Percentiles rank a stretch among this genome's conserved stretches.
These are phyloP conservation scores for Takakia lepidozioides DNA, from an alignment of 225 moss, liverwort and hornwort species.

Conservation along the genomic window DNA sequence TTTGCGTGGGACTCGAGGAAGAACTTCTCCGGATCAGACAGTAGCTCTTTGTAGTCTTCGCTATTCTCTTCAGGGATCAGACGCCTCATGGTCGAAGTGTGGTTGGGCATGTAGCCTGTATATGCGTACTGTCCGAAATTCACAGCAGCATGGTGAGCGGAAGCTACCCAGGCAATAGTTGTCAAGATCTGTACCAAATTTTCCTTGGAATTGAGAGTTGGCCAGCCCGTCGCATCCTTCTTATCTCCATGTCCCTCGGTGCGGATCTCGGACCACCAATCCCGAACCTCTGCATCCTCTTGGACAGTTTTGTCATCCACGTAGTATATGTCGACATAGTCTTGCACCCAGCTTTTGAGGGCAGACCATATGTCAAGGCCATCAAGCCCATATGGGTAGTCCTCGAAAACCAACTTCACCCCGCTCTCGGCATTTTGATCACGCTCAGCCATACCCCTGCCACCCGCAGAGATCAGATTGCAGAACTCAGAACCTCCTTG, in stretches of 20 bases:
- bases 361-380: slow-evolving; percentile 63
- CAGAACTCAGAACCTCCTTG: too few species aligned
- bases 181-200: slow-evolving; percentile 33
- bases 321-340: slow-evolving; percentile 53
- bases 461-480: too few species aligned
- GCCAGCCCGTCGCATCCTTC: slow-evolving; percentile 53
- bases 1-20: slow-evolving; percentile 32
- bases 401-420: slow-evolving; percentile 56
- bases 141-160: slow-evolving; percentile 61
- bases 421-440: slow-evolving; percentile 35
- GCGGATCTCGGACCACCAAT: slow-evolving; percentile 60
- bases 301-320: slow-evolving; percentile 27
- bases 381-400: slow-evolving; percentile 75
- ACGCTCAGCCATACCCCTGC: slow-evolving; percentile 65
- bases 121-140: slow-evolving; percentile 79
- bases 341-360: slow-evolving; percentile 27
- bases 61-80: slow-evolving; percentile 47
- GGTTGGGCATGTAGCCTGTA: slow-evolving; percentile 47
- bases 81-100: slow-evolving; percentile 31
- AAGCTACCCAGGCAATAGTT: slow-evolving; percentile 61
- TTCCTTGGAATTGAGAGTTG: slow-evolving; percentile 23
- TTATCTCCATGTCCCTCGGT: slow-evolving; percentile 54
- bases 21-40: slow-evolving; percentile 32
- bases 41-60: slow-evolving; percentile 24
- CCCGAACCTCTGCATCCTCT: slow-evolving; percentile 49